These are phyloP conservation scores for Colletotrichum tabaci DNA, from an alignment of 2,329 filamentous ascomycete genomes.

Conservation along the genomic window DNA sequence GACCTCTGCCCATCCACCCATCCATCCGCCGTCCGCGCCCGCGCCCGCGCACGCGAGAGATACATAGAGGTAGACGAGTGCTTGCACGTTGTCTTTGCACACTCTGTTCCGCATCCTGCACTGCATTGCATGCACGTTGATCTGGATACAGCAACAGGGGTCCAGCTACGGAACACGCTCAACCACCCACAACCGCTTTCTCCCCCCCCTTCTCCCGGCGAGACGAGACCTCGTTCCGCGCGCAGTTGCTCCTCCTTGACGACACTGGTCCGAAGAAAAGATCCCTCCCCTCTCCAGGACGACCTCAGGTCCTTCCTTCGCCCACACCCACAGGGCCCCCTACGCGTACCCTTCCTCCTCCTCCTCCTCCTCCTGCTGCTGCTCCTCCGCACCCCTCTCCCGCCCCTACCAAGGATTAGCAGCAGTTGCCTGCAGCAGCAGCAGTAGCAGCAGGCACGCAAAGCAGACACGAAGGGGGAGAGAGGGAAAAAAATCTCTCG, in stretches of 20 bases:
- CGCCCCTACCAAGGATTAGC: constrained; percentile 23
- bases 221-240: constrained; percentile 33
- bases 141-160: constrained; percentile 21
- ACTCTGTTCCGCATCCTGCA: too few species aligned
- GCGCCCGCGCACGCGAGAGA: not conserved
- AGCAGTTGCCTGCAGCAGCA: constrained; percentile 15
- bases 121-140: not conserved
- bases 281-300: constrained; percentile 19
- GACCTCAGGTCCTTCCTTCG: constrained; percentile 32
- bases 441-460: constrained; percentile 26
- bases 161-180: constrained; percentile 5
- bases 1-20: not conserved
- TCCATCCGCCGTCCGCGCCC: not conserved
- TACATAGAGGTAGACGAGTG: not conserved
- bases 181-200: constrained; percentile 28
- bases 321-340: constrained; percentile 30
- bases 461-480: constrained; percentile 8
- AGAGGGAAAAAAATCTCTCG: constrained; percentile 15
- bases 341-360: constrained; percentile 40
- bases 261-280: constrained; percentile 29
- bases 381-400: constrained; percentile 37
- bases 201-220: constrained; percentile 35
- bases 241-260: constrained; percentile 24
- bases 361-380: constrained; percentile 29
- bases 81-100: constrained; percentile 5